Evolutionary conservation across 169 alveolate genomes (phyloP), one percentile per base, ranked within the genome.

Genomic region (Fabrea salina): DNA sequence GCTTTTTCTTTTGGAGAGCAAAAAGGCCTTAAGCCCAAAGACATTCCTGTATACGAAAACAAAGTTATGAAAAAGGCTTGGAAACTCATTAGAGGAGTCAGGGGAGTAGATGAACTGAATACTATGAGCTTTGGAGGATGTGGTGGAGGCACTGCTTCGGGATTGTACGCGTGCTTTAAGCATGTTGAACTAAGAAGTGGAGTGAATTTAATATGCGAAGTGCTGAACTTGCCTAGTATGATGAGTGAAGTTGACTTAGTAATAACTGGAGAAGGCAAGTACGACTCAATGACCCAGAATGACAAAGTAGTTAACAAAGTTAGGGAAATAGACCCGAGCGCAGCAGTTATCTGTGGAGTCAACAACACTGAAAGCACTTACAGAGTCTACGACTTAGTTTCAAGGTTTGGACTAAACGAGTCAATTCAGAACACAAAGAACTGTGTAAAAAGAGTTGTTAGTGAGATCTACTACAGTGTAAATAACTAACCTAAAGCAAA

Each of bases 191-290:
- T 74, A 0, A 43, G 19, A 3, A 74, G 49, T 32, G 81, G 81
- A 16, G 35, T 74, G 0, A 51, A 74, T 16, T 16, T 53, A n/a
- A n/a, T 74, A 1, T 51, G 41, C 16, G 44, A 74, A 19, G 35
- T 50, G 4, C 11, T 33, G 4, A 2, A 32, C 5, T 51, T 74
- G 3, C 16, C 19, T 11, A 22, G 54, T 22, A 50, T 16, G 13
- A 43, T 53, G 16, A 32, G 54, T 53, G 57, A 7, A 1, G 39
- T 35, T 16, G 81, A 74, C 39, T 51, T 51, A 13, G 81, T 74
- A n/a, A 51, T 74, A 7, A 74, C 72, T 22, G 81, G 81, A 51
- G 81, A 74, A 54, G 81, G 81, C 8, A 37, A 40, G 5, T 74
- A 32, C 54, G 81, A 74, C 39, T n/a, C 1, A n/a, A 51, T 53